These are phyloP conservation scores for Anisogramma anomala DNA, from an alignment of 2,329 filamentous ascomycete species.

Conservation along the genomic window DNA sequence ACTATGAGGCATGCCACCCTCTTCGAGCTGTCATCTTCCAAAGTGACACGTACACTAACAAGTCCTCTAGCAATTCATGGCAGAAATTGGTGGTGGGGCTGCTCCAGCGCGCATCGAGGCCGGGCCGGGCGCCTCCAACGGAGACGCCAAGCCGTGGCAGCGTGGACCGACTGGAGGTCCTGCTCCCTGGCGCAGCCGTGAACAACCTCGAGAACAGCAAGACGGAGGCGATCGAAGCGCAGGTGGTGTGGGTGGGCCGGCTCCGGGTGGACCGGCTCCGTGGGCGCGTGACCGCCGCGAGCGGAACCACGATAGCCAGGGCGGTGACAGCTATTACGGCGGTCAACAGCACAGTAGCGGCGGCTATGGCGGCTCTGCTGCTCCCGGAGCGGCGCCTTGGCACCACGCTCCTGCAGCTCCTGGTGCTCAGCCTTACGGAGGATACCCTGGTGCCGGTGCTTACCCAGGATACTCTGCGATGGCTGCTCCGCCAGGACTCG, in stretches of 20 bases:
- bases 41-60: slow-evolving; percentile 30
- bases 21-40: not conserved
- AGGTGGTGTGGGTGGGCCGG: slow-evolving; percentile 25
- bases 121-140: slow-evolving; percentile 50
- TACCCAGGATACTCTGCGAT: slow-evolving; percentile 28
- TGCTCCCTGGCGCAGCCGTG: slow-evolving; percentile 63
- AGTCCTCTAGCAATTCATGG: slow-evolving; percentile 70
- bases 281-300: slow-evolving; percentile 48
- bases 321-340: slow-evolving; percentile 35
- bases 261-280: slow-evolving; percentile 40
- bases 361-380: slow-evolving; percentile 19
- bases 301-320: slow-evolving; percentile 35
- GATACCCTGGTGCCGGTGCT: slow-evolving; percentile 36
- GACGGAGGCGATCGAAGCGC: slow-evolving; percentile 20
- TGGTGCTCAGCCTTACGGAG: slow-evolving; percentile 31
- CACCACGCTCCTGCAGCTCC: slow-evolving; percentile 27
- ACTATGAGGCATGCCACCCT: slow-evolving; percentile 69
- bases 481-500: slow-evolving; percentile 20
- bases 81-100: slow-evolving; percentile 69
- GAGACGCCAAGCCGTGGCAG: slow-evolving; percentile 75
- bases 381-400: slow-evolving; percentile 43
- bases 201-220: slow-evolving; percentile 40
- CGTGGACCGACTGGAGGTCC: slow-evolving; percentile 71
- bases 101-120: slow-evolving; percentile 77
- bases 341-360: slow-evolving; percentile 31